phyloP scores from a whole-genome alignment of 208 protist genomes.

The Wallacemonas sp. region DNA sequence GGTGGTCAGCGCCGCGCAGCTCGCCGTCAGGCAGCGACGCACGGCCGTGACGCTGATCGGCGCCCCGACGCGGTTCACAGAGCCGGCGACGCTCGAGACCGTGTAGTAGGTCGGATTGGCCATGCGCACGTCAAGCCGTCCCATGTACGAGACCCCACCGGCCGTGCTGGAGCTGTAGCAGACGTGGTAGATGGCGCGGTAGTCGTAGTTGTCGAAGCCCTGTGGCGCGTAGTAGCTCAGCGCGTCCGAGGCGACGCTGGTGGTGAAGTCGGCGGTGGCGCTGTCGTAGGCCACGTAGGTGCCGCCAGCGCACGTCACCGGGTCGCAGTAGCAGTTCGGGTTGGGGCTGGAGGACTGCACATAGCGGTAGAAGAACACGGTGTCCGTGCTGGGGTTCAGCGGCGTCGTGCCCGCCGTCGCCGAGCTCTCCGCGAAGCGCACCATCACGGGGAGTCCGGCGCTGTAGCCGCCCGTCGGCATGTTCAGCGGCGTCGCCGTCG shows the following conservation, averaged over 20 bases:
- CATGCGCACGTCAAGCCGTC: slow-evolving; percentile 56
- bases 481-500: slow-evolving; percentile 29
- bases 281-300: slow-evolving; percentile 38
- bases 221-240: slow-evolving; percentile 36
- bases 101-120: slow-evolving; percentile 90
- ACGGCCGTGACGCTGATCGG: slow-evolving; percentile 61
- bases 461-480: slow-evolving; percentile 34
- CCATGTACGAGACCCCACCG: slow-evolving; percentile 61
- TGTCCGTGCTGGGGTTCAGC: slow-evolving; percentile 41
- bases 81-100: slow-evolving; percentile 37
- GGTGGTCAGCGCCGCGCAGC: slow-evolving; percentile 41
- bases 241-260: slow-evolving; percentile 25
- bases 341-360: slow-evolving; percentile 30
- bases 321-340: slow-evolving; percentile 80
- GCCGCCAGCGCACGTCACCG: slow-evolving; percentile 43
- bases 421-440: slow-evolving; percentile 47
- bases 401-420: slow-evolving; percentile 20
- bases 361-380: slow-evolving; percentile 82
- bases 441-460: slow-evolving; percentile 41
- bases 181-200: slow-evolving; percentile 66
- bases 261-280: slow-evolving; percentile 24
- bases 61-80: slow-evolving; percentile 50
- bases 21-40: slow-evolving; percentile 43
- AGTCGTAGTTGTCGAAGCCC: slow-evolving; percentile 84
- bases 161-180: slow-evolving; percentile 64